These are phyloP conservation scores for Nannizzia gypsea DNA, from an alignment of 2,329 filamentous ascomycete species.

Conservation along the genomic window DNA sequence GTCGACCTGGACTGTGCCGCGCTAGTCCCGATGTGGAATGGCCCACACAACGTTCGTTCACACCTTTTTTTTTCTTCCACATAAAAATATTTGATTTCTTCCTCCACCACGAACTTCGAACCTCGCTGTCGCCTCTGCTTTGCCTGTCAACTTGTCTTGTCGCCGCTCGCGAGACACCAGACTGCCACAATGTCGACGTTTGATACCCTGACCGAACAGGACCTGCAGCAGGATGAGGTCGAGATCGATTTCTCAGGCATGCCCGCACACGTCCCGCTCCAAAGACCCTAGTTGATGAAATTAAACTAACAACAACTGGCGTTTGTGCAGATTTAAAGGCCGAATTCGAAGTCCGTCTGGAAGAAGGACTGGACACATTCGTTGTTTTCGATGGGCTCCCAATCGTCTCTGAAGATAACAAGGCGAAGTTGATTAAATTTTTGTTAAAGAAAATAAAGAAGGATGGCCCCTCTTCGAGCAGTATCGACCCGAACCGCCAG, in stretches of 20 bases:
- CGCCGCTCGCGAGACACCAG: neutral
- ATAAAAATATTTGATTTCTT: conserved; percentile 3
- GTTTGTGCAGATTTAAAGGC: conserved; percentile 60
- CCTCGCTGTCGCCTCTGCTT: neutral
- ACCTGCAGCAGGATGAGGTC: conserved; percentile 80
- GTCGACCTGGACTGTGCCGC: neutral
- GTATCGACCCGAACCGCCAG: conserved; percentile 47
- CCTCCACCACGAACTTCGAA: conserved; percentile 1
- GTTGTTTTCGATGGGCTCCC: conserved; percentile 93
- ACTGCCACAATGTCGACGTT: conserved; percentile 37
- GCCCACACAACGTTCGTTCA: conserved; percentile 1
- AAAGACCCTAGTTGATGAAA: conserved; percentile 5
- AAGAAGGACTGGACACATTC: conserved; percentile 92
- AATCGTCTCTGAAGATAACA: conserved; percentile 76
- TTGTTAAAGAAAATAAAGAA: conserved; percentile 76
- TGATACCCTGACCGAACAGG: conserved; percentile 81
- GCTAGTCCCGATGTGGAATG: conserved; percentile 4
- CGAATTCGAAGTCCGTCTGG: conserved; percentile 89
- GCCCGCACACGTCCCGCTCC: conserved; percentile 16
- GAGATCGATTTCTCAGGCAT: conserved; percentile 78
- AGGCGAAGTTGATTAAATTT: conserved; percentile 91
- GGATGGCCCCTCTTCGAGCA: conserved; percentile 40
- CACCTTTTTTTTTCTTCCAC: conserved; percentile 5
- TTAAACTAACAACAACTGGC: conserved; percentile 23
- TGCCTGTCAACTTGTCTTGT: neutral